Evolutionary conservation across 495 filamentous ascomycete species (phyloP).

Genomic region (Cladorrhinum samala): DNA sequence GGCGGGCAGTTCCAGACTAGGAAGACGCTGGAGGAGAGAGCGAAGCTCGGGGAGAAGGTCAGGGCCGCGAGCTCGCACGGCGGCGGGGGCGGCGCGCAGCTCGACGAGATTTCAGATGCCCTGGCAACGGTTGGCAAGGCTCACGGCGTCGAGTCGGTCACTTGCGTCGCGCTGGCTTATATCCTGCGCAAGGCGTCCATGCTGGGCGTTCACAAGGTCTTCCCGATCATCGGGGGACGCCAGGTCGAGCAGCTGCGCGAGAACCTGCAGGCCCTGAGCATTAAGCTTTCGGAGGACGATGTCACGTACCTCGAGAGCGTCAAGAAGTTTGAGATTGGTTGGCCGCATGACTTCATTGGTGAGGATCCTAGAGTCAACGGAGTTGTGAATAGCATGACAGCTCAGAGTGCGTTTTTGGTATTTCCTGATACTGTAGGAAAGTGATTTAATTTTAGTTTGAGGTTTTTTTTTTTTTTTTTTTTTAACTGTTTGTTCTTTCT

Average conservation of each 20-base stretch:
- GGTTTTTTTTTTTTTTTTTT: not conserved
- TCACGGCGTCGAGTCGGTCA: conserved; percentile 34
- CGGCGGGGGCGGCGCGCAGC: no score
- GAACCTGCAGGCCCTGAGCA: conserved; percentile 53
- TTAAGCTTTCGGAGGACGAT: conserved; percentile 50
- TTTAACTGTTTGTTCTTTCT: not conserved
- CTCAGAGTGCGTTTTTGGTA: conserved; percentile 1
- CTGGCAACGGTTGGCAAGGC: conserved; percentile 45
- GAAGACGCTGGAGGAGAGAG: conserved; percentile 31
- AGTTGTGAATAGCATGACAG: not conserved
- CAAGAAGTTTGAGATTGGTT: conserved; percentile 45
- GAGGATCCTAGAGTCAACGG: conserved; percentile 28
- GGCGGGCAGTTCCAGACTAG: conserved; percentile 47
- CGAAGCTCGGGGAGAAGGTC: conserved; percentile 31
- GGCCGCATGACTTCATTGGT: conserved; percentile 44
- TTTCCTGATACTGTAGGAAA: not conserved
- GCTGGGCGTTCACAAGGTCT: conserved; percentile 28
- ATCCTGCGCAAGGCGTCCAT: conserved; percentile 41
- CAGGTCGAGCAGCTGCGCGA: conserved; percentile 57
- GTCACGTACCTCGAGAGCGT: conserved; percentile 50
- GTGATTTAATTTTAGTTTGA: no score
- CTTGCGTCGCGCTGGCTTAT: conserved; percentile 47
- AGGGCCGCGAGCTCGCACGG: conserved; percentile 26
- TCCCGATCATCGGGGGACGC: conserved; percentile 47
- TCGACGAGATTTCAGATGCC: conserved; percentile 27